These are phyloP conservation scores for Areca catechu DNA, from an alignment of 176 grass and related monocot genomes.

Conservation along the genomic window DNA sequence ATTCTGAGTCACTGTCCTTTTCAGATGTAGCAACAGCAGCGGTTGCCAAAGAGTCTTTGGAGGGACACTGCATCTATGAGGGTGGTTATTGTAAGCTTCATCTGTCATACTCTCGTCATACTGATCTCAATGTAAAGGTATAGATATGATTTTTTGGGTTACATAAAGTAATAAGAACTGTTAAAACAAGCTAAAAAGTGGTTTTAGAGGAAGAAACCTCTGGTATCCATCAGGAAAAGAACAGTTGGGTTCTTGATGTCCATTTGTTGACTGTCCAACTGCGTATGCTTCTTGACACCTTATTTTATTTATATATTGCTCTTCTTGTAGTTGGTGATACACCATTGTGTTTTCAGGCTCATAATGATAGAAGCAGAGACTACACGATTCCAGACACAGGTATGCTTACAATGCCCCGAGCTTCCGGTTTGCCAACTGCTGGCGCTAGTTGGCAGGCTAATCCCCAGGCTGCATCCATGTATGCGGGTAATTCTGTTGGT, in stretches of 20 bases:
- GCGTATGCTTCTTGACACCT: slow-evolving; percentile 30
- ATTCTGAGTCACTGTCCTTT: no score
- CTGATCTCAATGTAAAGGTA: slow-evolving; percentile 99
- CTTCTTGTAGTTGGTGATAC: background rate
- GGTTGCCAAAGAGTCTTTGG: slow-evolving; percentile 92
- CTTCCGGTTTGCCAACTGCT: slow-evolving; percentile 17
- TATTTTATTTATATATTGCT: background rate
- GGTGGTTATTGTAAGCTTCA: slow-evolving; percentile 99
- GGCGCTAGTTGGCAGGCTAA: slow-evolving; percentile 48
- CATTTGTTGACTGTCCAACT: slow-evolving; percentile 16
- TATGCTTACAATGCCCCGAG: slow-evolving; percentile 31
- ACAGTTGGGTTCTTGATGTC: background rate
- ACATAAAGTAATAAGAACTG: slow-evolving; percentile 19
- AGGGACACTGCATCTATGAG: slow-evolving; percentile 99
- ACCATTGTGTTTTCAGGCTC: slow-evolving; percentile 35
- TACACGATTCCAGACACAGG: slow-evolving; percentile 53
- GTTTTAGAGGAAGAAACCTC: slow-evolving; percentile 14
- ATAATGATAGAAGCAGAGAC: slow-evolving; percentile 82
- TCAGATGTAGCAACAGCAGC: slow-evolving; percentile 68
- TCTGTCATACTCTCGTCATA: slow-evolving; percentile 99
- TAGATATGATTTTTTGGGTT: slow-evolving; percentile 49
- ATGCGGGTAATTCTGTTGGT: slow-evolving; percentile 18
- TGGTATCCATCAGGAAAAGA: slow-evolving; percentile 19
- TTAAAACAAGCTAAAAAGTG: slow-evolving; percentile 20
- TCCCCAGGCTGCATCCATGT: slow-evolving; percentile 34